A percentile compares a stretch with the other conserved stretches of the same genome.
phyloP scores from a whole-genome alignment of 2,329 filamentous ascomycete genomes.

The Verticillium albo-atrum region DNA sequence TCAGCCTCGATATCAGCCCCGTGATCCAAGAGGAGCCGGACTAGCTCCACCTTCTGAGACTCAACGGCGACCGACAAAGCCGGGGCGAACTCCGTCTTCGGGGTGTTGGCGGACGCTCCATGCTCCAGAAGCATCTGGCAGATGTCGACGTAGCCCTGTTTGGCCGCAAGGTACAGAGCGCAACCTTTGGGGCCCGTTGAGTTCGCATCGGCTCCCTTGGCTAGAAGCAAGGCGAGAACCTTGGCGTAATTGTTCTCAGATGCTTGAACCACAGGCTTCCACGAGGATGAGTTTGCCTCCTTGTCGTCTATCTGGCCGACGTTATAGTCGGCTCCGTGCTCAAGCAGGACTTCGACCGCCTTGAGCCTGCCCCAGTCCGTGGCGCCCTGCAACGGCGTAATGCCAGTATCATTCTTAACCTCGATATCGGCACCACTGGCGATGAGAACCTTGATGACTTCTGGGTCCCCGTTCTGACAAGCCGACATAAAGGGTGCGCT shows the following conservation, averaged over 20 bases:
- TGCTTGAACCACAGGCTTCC: background rate
- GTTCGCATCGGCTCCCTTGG: background rate
- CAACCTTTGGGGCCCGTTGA: background rate
- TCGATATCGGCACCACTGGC: background rate
- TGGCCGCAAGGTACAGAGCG: background rate
- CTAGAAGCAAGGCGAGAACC: background rate
- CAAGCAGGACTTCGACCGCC: background rate
- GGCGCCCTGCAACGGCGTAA: background rate
- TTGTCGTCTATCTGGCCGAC: background rate
- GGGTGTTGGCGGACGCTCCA: background rate
- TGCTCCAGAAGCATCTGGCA: conserved; percentile 1
- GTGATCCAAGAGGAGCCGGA: conserved; percentile 7
- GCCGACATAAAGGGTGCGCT: background rate
- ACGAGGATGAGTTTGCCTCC: background rate
- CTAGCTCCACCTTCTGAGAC: background rate
- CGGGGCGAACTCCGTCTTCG: background rate
- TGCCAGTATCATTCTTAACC: background rate
- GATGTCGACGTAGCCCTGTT: background rate
- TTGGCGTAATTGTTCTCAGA: background rate
- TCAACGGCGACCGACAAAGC: background rate
- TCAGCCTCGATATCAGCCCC: background rate
- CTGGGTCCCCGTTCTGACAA: background rate
- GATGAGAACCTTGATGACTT: background rate
- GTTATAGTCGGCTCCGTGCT: background rate
- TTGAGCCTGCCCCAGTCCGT: background rate